Base-by-base conservation (phyloP, 2,329 filamentous ascomycete species). In the Laburnicola sp. region DNA sequence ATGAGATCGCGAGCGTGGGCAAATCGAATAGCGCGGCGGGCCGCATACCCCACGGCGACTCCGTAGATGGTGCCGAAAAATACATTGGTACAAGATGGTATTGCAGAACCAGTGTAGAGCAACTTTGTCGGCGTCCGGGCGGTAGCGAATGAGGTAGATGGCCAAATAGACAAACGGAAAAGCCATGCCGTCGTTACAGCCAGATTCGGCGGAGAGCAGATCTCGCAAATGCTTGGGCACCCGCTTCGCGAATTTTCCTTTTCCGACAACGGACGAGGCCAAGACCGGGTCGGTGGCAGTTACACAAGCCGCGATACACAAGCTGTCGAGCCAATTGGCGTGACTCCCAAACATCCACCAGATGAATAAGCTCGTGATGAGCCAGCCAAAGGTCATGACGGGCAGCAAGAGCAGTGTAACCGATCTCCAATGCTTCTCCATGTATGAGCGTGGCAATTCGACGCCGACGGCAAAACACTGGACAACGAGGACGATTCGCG, bases 161-260 rank as follows among this genome's bases (percentile, higher is more conserved):
- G 89, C 87, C 27, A 99, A 81, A 71, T 99, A 99, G 65, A 99
- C 84, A 73, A 99, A 99, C 0, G 94, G 94, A 69, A 99, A 99
- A 1, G 94, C 94, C 94, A 99, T 99, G 75, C 94, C 94, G 72
- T 99, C 94, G 80, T 99, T 99, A 77, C 94, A 99, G 27, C 94
- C 94, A 6, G 94, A 99, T 75, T 99, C 94, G 50, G 92, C 92
- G 3, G 94, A 99, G 9, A 99, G 80, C 45, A 99, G 71, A 75
- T 99, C 94, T 80, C 94, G 84, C 76, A 99, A 78, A 85, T 99
- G 94, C 78, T 97, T 97, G 22, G 94, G 94, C 3, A 99, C 91
- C 57, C 94, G 86, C 77, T 96, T 96, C 31, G 94, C 93, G 66
- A 99, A 99, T 75, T 99, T 99, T 66, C 94, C 94, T 78, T 97